These are phyloP conservation scores for Lycium ferocissimum DNA, from an alignment of 257 asterid species.

Conservation along the genomic window DNA sequence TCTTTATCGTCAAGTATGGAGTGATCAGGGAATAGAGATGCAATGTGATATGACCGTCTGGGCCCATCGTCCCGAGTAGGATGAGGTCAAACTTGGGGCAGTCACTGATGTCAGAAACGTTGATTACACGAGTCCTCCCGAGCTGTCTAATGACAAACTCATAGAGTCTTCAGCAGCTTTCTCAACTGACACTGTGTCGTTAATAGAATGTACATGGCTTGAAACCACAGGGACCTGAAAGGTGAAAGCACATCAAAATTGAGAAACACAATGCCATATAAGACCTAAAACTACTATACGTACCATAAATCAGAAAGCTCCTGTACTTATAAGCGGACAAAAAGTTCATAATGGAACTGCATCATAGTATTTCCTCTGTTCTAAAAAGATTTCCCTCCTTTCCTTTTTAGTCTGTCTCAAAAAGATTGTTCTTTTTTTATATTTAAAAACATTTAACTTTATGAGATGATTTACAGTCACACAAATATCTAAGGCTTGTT, in stretches of 20 bases:
- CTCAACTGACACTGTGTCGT: slow-evolving; percentile 79
- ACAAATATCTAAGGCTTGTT: no score
- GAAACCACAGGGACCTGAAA: slow-evolving; percentile 84
- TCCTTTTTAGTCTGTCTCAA: no score
- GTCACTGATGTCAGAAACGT: slow-evolving; percentile 56
- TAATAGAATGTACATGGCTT: slow-evolving; percentile 80
- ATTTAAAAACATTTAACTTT: no score
- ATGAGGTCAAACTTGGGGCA: slow-evolving; percentile 72
- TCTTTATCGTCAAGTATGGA: slow-evolving; percentile 49
- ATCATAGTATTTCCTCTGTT: no score
- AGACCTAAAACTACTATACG: neutral
- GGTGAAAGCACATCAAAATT: neutral
- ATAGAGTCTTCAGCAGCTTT: slow-evolving; percentile 85
- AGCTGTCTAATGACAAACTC: slow-evolving; percentile 84
- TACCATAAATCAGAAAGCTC: neutral
- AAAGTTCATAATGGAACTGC: no score
- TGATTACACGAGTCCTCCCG: slow-evolving; percentile 74
- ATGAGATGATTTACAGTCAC: no score
- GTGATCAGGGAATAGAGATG: slow-evolving; percentile 68
- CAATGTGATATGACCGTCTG: slow-evolving; percentile 68
- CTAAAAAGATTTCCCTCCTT: no score
- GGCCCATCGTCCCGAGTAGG: slow-evolving; percentile 66
- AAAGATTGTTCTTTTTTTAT: no score
- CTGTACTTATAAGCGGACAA: neutral
- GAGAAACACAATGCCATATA: neutral